A percentile compares a stretch with the other conserved stretches of the same genome.
phyloP scores from a whole-genome alignment of 176 grass and related monocot species.

The Echinochloa phyllopogon region DNA sequence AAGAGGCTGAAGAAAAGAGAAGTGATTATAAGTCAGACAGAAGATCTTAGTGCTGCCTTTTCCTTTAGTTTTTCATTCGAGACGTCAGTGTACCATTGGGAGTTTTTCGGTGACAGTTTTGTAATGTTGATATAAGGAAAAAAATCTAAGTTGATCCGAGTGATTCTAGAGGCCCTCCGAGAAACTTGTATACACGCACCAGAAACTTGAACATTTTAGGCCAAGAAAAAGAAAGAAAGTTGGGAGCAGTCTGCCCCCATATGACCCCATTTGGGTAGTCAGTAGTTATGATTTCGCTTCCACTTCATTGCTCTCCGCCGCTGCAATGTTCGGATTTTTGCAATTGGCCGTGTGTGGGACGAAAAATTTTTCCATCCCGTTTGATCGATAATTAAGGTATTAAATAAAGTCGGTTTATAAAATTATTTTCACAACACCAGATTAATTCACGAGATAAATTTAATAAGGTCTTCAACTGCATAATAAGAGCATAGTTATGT shows the following conservation, averaged over 20 bases:
- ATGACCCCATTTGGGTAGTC: not conserved
- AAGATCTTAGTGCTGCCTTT: constrained; percentile 48
- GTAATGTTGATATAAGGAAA: constrained; percentile 23
- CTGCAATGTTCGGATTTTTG: not conserved
- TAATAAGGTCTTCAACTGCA: no score
- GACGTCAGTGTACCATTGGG: not conserved
- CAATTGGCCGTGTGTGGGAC: no score
- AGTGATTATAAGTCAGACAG: constrained; percentile 72
- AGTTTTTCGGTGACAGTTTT: constrained; percentile 5
- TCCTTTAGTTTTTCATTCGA: not conserved
- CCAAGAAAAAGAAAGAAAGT: not conserved
- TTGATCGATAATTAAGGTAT: no score
- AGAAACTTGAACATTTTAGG: not conserved
- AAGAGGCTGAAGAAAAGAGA: constrained; percentile 80
- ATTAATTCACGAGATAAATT: no score
- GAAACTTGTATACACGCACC: not conserved
- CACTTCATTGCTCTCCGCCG: not conserved
- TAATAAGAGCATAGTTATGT: no score
- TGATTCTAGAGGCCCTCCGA: not conserved
- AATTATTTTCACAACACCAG: no score
- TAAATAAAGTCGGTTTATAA: no score
- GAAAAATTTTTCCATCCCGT: no score
- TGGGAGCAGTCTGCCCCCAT: no score
- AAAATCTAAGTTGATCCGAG: not conserved
- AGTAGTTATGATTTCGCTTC: not conserved